phyloP scores from a whole-genome alignment of 495 filamentous ascomycete species.

The Aspergillus incahuasiensis region DNA sequence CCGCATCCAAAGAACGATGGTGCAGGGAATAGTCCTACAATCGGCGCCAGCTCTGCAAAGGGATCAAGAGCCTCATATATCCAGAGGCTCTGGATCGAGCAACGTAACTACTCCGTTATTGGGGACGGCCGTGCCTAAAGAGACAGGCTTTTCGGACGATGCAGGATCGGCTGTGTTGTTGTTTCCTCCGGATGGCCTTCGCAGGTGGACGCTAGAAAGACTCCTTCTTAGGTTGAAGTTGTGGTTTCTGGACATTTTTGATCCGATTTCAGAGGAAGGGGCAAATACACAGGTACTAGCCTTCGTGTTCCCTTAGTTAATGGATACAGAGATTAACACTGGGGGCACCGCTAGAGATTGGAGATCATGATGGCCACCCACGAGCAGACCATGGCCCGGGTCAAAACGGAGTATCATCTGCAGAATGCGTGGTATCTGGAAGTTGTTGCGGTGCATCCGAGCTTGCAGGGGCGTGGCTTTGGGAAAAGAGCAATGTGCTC shows the following conservation, averaged over 20 bases:
- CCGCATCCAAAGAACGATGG: slow-evolving; percentile 21
- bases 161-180: slow-evolving; percentile 23
- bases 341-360: slow-evolving; percentile 16
- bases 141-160: too few species aligned
- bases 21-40: slow-evolving; percentile 20
- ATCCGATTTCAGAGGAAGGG: slow-evolving; percentile 16
- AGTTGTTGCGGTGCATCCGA: slow-evolving; percentile 29
- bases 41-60: too few species aligned
- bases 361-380: slow-evolving; percentile 16
- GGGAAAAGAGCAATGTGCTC: slow-evolving; percentile 18
- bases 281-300: slow-evolving; percentile 16
- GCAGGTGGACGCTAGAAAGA: slow-evolving; percentile 17
- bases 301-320: neutral
- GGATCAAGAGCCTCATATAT: too few species aligned
- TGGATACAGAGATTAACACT: neutral
- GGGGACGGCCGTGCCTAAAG: too few species aligned
- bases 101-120: too few species aligned
- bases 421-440: slow-evolving; percentile 27
- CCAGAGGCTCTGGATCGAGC: too few species aligned
- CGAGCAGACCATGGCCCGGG: neutral
- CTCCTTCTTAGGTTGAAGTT: slow-evolving; percentile 16
- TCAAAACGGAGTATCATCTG: slow-evolving; percentile 11
- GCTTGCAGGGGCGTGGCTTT: slow-evolving; percentile 24
- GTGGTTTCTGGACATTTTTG: slow-evolving; percentile 18
- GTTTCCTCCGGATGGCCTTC: slow-evolving; percentile 14